A percentile compares a stretch with the other conserved stretches of the same genome.
Conservation (phyloP, 2,329 filamentous ascomycete species). For the Fusarium pseudonygamai region DNA sequence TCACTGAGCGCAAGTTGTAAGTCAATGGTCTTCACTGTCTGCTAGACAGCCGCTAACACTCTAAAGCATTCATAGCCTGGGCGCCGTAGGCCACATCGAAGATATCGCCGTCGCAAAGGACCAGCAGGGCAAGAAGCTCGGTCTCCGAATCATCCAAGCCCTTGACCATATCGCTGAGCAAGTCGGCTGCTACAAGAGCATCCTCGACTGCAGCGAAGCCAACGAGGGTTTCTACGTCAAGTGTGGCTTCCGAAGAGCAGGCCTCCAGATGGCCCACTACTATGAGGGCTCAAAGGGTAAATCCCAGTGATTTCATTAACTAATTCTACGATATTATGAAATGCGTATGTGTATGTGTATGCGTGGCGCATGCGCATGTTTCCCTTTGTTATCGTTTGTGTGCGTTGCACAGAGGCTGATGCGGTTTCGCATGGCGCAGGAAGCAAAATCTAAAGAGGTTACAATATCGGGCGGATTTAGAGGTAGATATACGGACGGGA, state of each 20-base stretch:
- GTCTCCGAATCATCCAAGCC: conserved; percentile 90
- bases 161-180: conserved; percentile 88
- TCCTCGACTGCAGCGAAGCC: conserved; percentile 93
- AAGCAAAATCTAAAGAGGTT: conserved; percentile 43
- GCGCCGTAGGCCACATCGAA: conserved; percentile 93
- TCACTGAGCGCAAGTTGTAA: conserved; percentile 95
- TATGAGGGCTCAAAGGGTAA: conserved; percentile 71
- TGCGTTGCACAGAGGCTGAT: conserved; percentile 38
- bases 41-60: conserved; percentile 27
- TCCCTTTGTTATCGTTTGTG: conserved; percentile 12
- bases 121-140: conserved; percentile 97
- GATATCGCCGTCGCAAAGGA: conserved; percentile 96
- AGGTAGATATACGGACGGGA: conserved; percentile 24
- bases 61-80: conserved; percentile 78
- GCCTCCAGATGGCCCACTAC: conserved; percentile 97
- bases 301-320: conserved; percentile 41
- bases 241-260: conserved; percentile 92
- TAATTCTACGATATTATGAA: background rate
- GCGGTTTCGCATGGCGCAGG: conserved; percentile 41
- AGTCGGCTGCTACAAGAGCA: conserved; percentile 96
- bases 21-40: conserved; percentile 46
- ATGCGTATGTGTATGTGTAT: background rate
- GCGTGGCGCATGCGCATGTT: background rate
- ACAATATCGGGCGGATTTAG: conserved; percentile 21
- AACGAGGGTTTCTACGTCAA: conserved; percentile 99